Conservation (phyloP, 352 stramenopile genomes). For the Pseudoperonospora humuli region DNA sequence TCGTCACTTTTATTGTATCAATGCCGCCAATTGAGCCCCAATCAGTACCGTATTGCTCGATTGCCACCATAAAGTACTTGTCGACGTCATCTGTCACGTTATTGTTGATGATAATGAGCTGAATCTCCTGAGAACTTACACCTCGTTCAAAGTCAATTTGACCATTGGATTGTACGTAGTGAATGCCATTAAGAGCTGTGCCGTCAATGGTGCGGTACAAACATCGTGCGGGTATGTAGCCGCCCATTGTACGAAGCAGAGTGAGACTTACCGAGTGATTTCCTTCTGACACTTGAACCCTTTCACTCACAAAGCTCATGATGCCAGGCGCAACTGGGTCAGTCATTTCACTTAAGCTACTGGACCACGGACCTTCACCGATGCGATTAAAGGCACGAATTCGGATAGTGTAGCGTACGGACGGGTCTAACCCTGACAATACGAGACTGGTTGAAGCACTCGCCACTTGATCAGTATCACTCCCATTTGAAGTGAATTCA, state of each 20-base stretch:
- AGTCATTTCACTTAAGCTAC: conserved; percentile 21
- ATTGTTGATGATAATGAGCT: conserved; percentile 45
- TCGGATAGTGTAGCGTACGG: conserved; percentile 26
- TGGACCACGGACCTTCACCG: conserved; percentile 27
- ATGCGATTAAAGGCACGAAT: conserved; percentile 23
- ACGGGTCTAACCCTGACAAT: conserved; percentile 16
- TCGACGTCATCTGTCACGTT: conserved; percentile 36
- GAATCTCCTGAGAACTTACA: conserved; percentile 14
- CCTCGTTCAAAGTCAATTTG: conserved; percentile 25
- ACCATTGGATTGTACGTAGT: conserved; percentile 22
- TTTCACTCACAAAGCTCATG: conserved; percentile 24
- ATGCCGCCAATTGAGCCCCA: conserved; percentile 27
- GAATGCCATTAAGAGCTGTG: conserved; percentile 22
- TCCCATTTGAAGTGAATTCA: conserved; percentile 5
- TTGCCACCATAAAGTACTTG: conserved; percentile 34
- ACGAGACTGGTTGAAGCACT: background rate
- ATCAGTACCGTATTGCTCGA: conserved; percentile 14
- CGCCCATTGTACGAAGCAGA: conserved; percentile 27
- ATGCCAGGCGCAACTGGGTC: conserved; percentile 39
- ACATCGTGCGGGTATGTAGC: conserved; percentile 30
- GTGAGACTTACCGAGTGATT: conserved; percentile 2
- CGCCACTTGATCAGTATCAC: background rate
- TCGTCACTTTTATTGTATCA: conserved; percentile 19
- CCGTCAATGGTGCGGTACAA: conserved; percentile 26
- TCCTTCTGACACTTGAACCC: conserved; percentile 23